Percentiles rank a stretch among this genome's conserved stretches.
phyloP scores from a whole-genome alignment of 2,329 filamentous ascomycete genomes.

The Fusarium nodosum region DNA sequence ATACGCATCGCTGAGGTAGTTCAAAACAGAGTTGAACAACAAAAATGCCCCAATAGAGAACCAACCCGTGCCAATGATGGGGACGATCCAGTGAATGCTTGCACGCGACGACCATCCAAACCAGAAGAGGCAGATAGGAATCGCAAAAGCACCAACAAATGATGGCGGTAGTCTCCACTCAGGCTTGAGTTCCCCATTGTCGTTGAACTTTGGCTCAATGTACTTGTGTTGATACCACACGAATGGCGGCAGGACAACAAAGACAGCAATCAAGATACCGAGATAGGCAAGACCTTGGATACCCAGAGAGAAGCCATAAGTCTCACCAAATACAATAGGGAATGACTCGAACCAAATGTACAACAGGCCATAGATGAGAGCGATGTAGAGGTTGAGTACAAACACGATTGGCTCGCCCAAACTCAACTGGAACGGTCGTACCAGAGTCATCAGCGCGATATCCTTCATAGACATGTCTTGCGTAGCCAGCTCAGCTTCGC shows the following conservation, averaged over 20 bases:
- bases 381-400: conserved; percentile 59
- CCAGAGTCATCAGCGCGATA: conserved; percentile 50
- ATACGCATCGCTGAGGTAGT: conserved; percentile 27
- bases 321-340: conserved; percentile 39
- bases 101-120: conserved; percentile 24
- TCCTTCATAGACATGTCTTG: conserved; percentile 32
- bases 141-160: conserved; percentile 73
- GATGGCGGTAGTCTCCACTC: conserved; percentile 54
- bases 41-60: conserved; percentile 10
- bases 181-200: conserved; percentile 1
- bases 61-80: conserved; percentile 1
- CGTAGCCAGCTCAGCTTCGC: conserved; percentile 15
- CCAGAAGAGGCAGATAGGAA: conserved; percentile 56
- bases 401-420: conserved; percentile 59
- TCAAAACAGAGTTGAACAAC: conserved; percentile 26
- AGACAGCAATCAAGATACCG: conserved; percentile 22
- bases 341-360: conserved; percentile 56
- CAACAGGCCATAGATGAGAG: conserved; percentile 58
- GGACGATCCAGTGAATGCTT: conserved; percentile 23
- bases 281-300: conserved; percentile 62
- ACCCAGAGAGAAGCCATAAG: conserved; percentile 64
- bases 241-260: conserved; percentile 18
- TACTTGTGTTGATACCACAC: conserved; percentile 24
- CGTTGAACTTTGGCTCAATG: conserved; percentile 24
- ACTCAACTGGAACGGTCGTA: conserved; percentile 56